Base-by-base conservation (phyloP, 1,284 basidiomycete species). In the Cerioporus squamosus region DNA sequence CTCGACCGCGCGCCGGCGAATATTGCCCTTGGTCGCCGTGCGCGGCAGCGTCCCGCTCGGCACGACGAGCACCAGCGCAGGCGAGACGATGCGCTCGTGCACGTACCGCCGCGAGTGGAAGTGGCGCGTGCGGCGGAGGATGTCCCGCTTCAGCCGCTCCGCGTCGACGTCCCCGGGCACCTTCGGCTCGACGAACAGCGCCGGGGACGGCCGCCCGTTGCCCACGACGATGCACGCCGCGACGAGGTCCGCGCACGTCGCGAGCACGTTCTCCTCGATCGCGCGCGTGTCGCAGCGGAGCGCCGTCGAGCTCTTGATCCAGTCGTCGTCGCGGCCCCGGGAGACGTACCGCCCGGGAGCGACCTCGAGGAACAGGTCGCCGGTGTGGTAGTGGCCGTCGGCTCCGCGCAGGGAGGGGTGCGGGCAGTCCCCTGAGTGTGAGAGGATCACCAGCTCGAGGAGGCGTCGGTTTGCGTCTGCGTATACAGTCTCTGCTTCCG, bases 251-350 rank as follows among this genome's bases (percentile, higher is more conserved):
- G 72, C 77, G 66, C 86, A 88, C 40, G 77, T 82, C 54, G 74
- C 69, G 46, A 82, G 81, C 36, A 85, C 77, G 64, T 89, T 87
- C 63, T 90, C 88, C 72, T 90, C 88, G 60, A 90, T 89, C 20
- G 88, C 81, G 78, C 84, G 87, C 43, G 88, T 90, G 67, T 90
- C 88, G 65, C 88, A 89, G 43, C 87, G 81, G 59, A 90, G 74
- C 65, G 88, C 86, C 68, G 82, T 88, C 68, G 88, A 84, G 46
- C 85, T 87, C 75, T 90, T 90, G 71, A 90, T 90, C 88, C 88
- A 90, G 69, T 90, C 88, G 61, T 90, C 88, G 60, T 89, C 82
- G 40, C 88, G 80, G 20, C 88, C 88, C 45, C 85, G 81, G 64
- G 81, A 86, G 42, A 82, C 67, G 70, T 85, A 90, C 59, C 72